A percentile compares a stretch with the other conserved stretches of the same genome.
Conservation (phyloP, 2,329 filamentous ascomycete genomes). For the Nemania sp. region DNA sequence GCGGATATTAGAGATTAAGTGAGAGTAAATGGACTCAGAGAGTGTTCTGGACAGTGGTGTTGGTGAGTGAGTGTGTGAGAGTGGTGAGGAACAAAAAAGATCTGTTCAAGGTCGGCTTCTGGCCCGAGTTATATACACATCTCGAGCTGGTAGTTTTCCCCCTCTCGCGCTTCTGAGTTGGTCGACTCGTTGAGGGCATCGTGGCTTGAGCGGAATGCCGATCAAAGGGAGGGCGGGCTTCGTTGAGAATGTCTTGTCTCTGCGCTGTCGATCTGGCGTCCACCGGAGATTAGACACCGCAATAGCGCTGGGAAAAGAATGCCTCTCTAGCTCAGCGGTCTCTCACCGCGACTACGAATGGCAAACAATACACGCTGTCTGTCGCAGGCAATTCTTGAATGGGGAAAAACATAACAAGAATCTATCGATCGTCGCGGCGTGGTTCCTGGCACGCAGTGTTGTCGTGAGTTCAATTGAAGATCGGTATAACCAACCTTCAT, state of each 20-base stretch:
- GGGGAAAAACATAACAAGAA: background rate
- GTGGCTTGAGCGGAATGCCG: slow-evolving; percentile 18
- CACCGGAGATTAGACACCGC: slow-evolving; percentile 15
- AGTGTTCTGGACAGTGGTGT: slow-evolving; percentile 27
- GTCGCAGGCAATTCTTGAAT: background rate
- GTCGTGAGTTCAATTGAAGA: slow-evolving; percentile 3
- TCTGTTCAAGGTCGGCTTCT: background rate
- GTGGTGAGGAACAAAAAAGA: slow-evolving; percentile 26
- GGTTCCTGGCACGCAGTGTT: background rate
- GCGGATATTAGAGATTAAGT: slow-evolving; percentile 24
- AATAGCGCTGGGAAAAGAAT: slow-evolving; percentile 20
- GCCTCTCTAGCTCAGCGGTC: background rate
- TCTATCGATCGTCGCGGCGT: background rate
- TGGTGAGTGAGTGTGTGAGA: slow-evolving; percentile 26
- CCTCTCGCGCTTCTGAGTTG: background rate
- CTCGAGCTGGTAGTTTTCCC: background rate
- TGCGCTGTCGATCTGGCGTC: slow-evolving; percentile 7
- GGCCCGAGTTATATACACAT: slow-evolving; percentile 27
- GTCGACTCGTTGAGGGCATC: slow-evolving; percentile 6
- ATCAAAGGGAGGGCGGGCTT: slow-evolving; percentile 11
- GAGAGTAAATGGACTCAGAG: slow-evolving; percentile 28
- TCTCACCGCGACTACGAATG: background rate
- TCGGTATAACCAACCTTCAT: background rate
- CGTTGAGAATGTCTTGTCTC: slow-evolving; percentile 30
- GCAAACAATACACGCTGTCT: slow-evolving; percentile 3